Percentiles rank a stretch among this genome's conserved stretches.
Conservation (phyloP, 495 filamentous ascomycete species). For the Penicillium steckii region DNA sequence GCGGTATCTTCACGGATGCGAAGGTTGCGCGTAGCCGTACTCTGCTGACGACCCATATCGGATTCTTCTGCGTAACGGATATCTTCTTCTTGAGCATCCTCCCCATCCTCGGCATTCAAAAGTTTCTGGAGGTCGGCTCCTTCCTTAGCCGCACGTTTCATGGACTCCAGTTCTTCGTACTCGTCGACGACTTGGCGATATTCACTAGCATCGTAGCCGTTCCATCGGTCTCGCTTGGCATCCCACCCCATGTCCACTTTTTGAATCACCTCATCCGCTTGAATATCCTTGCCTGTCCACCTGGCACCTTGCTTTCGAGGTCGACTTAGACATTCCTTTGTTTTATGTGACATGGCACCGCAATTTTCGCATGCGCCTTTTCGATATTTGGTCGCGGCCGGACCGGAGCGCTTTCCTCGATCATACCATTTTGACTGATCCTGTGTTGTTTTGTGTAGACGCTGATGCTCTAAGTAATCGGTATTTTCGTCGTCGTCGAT, state of each 20-base stretch:
- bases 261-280: constrained; percentile 86
- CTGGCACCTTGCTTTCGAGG: constrained; percentile 88
- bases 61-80: constrained; percentile 92
- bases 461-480: constrained; percentile 97
- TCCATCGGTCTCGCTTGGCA: constrained; percentile 98
- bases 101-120: constrained; percentile 52
- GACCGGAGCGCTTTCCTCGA: constrained; percentile 73
- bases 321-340: constrained; percentile 87
- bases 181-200: constrained; percentile 84
- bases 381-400: constrained; percentile 91
- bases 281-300: constrained; percentile 90
- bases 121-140: constrained; percentile 42
- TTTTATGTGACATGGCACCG: constrained; percentile 93
- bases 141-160: constrained; percentile 60
- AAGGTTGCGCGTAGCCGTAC: constrained; percentile 85
- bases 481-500: constrained; percentile 76
- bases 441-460: constrained; percentile 64
- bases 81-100: constrained; percentile 61
- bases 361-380: constrained; percentile 99
- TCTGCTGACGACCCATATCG: constrained; percentile 92
- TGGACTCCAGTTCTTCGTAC: constrained; percentile 79
- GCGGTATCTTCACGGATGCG: constrained; percentile 94
- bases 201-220: constrained; percentile 88
- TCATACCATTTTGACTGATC: constrained; percentile 86
- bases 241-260: constrained; percentile 90